phyloP scores from a whole-genome alignment of 345 rosid genomes.

The Gossypium arboreum region DNA sequence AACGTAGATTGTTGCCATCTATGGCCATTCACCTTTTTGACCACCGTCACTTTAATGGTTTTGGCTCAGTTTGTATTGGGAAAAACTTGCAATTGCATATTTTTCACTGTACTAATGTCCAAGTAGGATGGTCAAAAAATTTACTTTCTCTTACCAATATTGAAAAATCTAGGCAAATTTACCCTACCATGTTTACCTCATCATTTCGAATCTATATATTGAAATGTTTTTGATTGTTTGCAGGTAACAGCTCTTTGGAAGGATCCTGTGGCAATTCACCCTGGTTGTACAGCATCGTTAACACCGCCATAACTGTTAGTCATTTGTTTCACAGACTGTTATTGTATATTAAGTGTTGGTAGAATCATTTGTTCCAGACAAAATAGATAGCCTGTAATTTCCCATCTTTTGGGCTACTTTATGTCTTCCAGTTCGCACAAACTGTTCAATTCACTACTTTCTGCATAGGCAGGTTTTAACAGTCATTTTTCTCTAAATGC shows the following conservation, averaged over 20 bases:
- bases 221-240: neutral
- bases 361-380: neutral
- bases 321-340: conserved; percentile 1
- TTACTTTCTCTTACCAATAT: neutral
- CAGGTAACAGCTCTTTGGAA: neutral
- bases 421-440: neutral
- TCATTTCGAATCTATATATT: neutral
- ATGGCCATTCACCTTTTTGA: neutral
- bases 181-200: neutral
- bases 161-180: neutral
- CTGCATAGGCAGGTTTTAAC: neutral
- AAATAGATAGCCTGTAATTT: neutral
- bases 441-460: neutral
- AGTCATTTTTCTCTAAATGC: neutral
- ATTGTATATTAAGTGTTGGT: neutral
- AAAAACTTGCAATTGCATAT: neutral
- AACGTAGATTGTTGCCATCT: neutral
- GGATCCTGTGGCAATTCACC: neutral
- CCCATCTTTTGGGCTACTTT: neutral
- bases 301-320: neutral
- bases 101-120: neutral
- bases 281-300: neutral
- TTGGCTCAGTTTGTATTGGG: neutral
- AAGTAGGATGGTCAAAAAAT: neutral
- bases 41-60: neutral